phyloP scores from a whole-genome alignment of 768 basidiomycete genomes.

The Lepiota subincarnata region DNA sequence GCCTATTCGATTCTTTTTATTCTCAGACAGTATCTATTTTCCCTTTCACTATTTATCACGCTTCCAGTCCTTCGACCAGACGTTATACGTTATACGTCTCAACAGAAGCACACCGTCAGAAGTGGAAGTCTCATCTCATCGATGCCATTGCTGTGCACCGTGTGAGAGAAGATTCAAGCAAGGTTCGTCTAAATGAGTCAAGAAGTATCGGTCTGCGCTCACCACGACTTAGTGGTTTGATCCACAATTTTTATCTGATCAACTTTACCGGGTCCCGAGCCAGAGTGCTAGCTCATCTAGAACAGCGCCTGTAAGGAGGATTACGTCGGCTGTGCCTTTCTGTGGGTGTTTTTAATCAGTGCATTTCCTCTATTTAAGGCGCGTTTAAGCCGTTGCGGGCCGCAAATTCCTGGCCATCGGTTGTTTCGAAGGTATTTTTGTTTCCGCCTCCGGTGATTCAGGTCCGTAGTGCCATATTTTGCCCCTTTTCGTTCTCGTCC shows the following conservation, averaged over 20 bases:
- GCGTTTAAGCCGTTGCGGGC: constrained; percentile 39
- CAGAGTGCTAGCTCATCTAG: constrained; percentile 25
- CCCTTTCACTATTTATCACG: constrained; percentile 77
- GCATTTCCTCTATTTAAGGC: neutral
- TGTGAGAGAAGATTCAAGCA: constrained; percentile 65
- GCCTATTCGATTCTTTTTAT: constrained; percentile 52
- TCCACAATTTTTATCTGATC: constrained; percentile 52
- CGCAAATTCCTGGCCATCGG: constrained; percentile 61
- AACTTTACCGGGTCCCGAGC: constrained; percentile 51
- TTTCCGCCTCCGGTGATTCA: constrained; percentile 49
- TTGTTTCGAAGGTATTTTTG: constrained; percentile 68
- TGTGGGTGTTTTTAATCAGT: constrained; percentile 37
- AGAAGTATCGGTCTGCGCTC: neutral
- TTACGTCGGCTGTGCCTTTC: constrained; percentile 59
- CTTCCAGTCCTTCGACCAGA: constrained; percentile 47
- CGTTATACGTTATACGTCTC: constrained; percentile 71
- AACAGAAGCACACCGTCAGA: constrained; percentile 52
- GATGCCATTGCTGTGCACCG: constrained; percentile 63
- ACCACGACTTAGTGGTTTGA: constrained; percentile 56
- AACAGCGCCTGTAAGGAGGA: constrained; percentile 49
- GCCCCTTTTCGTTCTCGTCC: neutral
- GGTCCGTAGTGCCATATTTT: constrained; percentile 33
- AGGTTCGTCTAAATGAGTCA: constrained; percentile 38
- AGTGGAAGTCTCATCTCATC: constrained; percentile 58
- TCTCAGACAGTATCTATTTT: constrained; percentile 54